A percentile compares a stretch with the other conserved stretches of the same genome.
Conservation (phyloP, 2,329 filamentous ascomycete genomes). For the Sclerotinia minor region DNA sequence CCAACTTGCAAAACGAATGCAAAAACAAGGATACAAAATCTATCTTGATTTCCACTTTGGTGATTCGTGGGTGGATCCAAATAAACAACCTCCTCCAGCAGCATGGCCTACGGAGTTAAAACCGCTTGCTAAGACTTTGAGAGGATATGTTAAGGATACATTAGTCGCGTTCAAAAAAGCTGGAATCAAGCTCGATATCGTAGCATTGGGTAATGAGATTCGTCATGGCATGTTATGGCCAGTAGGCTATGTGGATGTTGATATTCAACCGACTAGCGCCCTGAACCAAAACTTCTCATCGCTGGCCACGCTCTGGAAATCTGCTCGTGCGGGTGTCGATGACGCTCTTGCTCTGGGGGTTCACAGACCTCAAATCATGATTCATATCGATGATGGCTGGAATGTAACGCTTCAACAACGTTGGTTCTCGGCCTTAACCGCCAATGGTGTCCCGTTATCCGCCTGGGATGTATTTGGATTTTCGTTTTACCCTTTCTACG, state of each 20-base stretch:
- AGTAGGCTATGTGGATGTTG: slow-evolving; percentile 53
- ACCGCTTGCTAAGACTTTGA: slow-evolving; percentile 59
- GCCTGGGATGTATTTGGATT: slow-evolving; percentile 73
- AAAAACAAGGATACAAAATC: slow-evolving; percentile 57
- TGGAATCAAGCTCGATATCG: slow-evolving; percentile 58
- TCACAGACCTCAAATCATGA: slow-evolving; percentile 64
- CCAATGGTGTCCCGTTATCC: slow-evolving; percentile 52
- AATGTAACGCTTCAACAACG: slow-evolving; percentile 61
- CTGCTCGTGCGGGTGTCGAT: slow-evolving; percentile 59
- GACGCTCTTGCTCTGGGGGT: slow-evolving; percentile 53
- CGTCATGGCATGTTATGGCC: slow-evolving; percentile 66
- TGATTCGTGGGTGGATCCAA: slow-evolving; percentile 70
- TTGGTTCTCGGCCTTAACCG: slow-evolving; percentile 63
- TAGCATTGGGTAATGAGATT: slow-evolving; percentile 76
- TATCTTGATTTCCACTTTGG: slow-evolving; percentile 63
- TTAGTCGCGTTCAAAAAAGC: slow-evolving; percentile 60
- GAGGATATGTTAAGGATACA: slow-evolving; percentile 65
- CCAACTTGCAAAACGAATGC: slow-evolving; percentile 61
- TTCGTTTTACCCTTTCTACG: slow-evolving; percentile 73
- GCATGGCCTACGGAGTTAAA: slow-evolving; percentile 62
- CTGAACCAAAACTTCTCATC: slow-evolving; percentile 52
- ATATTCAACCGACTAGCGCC: slow-evolving; percentile 40
- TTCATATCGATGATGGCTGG: slow-evolving; percentile 75
- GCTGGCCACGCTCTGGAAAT: slow-evolving; percentile 62
- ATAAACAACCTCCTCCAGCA: slow-evolving; percentile 60